Evolutionary conservation across 2,329 filamentous ascomycete genomes (phyloP).

Genomic region (Graphilbum fragrans): DNA sequence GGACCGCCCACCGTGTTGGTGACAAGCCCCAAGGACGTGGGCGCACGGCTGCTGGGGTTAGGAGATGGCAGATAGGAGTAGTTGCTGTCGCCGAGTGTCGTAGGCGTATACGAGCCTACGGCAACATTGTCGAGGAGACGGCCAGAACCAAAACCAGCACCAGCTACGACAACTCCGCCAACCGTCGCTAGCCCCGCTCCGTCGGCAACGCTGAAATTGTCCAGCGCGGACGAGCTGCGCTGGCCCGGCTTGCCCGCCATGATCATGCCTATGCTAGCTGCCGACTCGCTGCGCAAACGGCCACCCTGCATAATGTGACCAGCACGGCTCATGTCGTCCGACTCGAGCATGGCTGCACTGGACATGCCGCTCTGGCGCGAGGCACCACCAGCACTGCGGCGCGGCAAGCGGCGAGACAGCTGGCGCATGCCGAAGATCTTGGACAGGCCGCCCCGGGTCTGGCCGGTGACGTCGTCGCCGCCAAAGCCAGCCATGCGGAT

Average conservation of each 20-base stretch:
- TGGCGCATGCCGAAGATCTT: constrained; percentile 91
- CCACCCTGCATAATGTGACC: constrained; percentile 42
- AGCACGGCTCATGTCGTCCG: constrained; percentile 52
- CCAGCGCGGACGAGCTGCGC: constrained; percentile 42
- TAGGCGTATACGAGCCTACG: constrained; percentile 55
- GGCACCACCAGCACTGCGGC: constrained; percentile 39
- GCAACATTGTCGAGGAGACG: constrained; percentile 41
- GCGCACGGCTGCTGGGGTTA: constrained; percentile 28
- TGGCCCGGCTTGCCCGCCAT: constrained; percentile 27
- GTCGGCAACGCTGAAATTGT: constrained; percentile 33
- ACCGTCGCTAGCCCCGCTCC: constrained; percentile 1
- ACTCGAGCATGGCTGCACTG: constrained; percentile 65
- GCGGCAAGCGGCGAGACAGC: constrained; percentile 59
- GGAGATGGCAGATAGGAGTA: constrained; percentile 60
- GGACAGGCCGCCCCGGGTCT: constrained; percentile 68
- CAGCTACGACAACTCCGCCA: constrained; percentile 20
- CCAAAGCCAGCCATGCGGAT: constrained; percentile 76
- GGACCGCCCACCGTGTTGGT: background rate
- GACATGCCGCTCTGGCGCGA: constrained; percentile 75
- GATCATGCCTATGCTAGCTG: constrained; percentile 42
- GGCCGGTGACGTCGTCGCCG: constrained; percentile 56
- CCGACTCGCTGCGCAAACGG: constrained; percentile 48
- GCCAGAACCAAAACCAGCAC: no score
- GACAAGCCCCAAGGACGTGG: background rate
- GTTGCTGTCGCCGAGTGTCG: constrained; percentile 61